Conservation (phyloP, 805 yeast species). For the Barnettozyma vustinii region DNA sequence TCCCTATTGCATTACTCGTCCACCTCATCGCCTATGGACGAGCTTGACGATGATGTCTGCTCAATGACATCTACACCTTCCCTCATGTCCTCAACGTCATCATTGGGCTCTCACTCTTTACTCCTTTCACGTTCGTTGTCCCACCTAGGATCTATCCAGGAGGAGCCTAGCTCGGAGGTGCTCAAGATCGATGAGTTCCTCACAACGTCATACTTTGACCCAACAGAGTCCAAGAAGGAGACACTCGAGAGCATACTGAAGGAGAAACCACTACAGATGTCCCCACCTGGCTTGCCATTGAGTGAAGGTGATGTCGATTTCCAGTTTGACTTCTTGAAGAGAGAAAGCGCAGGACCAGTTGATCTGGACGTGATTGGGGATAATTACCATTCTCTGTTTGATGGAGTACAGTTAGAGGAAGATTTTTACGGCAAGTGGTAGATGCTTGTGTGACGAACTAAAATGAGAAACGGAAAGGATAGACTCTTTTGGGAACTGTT, state of each 20-base stretch:
- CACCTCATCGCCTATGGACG: slow-evolving; percentile 6
- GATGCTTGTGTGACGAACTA: not conserved
- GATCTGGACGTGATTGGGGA: slow-evolving; percentile 7
- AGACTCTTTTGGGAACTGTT: not conserved
- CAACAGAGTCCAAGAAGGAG: not conserved
- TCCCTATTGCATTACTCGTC: slow-evolving; percentile 4
- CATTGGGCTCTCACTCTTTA: slow-evolving; percentile 9
- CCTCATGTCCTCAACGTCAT: slow-evolving; percentile 15
- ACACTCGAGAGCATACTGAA: slow-evolving; percentile 1
- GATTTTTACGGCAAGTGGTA: slow-evolving; percentile 15
- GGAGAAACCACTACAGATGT: slow-evolving; percentile 4
- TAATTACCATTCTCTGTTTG: slow-evolving; percentile 15
- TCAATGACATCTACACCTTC: slow-evolving; percentile 25
- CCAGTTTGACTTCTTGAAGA: slow-evolving; percentile 23
- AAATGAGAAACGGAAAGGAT: not conserved
- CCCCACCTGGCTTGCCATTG: slow-evolving; percentile 7
- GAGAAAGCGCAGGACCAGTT: slow-evolving; percentile 8
- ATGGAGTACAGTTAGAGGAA: slow-evolving; percentile 8
- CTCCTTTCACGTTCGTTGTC: slow-evolving; percentile 9
- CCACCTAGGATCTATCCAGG: slow-evolving; percentile 19
- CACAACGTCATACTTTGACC: slow-evolving; percentile 21
- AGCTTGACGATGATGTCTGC: slow-evolving; percentile 20
- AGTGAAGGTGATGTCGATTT: slow-evolving; percentile 13
- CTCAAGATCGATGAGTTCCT: slow-evolving; percentile 23
- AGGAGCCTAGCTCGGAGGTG: slow-evolving; percentile 14